Percentiles rank a stretch among this genome's conserved stretches.
Evolutionary conservation across 352 stramenopile species (phyloP).

Genomic region (Globisporangium nunn): DNA sequence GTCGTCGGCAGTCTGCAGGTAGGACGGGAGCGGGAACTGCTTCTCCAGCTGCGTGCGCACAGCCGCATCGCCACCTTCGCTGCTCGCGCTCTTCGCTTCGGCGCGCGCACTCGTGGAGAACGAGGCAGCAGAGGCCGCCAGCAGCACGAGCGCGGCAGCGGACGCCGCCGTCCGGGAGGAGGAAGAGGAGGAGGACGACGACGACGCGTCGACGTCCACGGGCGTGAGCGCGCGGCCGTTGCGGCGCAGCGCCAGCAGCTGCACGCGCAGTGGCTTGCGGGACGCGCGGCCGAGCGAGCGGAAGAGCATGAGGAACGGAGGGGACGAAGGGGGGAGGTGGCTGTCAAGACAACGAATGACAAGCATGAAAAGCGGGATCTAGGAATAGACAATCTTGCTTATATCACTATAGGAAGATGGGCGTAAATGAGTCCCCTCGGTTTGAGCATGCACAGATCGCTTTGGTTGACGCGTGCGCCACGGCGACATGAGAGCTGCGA

Average conservation of each 20-base stretch:
- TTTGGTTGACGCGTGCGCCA: too few relatives aligned
- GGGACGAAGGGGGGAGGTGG: not conserved
- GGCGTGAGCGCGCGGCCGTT: constrained; percentile 12
- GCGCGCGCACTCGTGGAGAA: constrained; percentile 16
- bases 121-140: not conserved
- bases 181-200: not conserved
- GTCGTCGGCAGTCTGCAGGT: constrained; percentile 44
- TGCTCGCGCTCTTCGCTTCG: not conserved
- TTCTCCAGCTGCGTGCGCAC: constrained; percentile 6
- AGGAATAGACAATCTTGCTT: too few relatives aligned
- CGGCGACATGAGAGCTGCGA: too few relatives aligned
- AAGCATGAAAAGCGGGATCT: too few relatives aligned
- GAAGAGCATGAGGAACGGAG: constrained; percentile 11
- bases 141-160: constrained; percentile 1
- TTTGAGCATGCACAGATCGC: too few relatives aligned
- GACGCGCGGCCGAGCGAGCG: constrained; percentile 15
- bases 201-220: constrained; percentile 7
- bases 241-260: constrained; percentile 10
- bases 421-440: too few relatives aligned
- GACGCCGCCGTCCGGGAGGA: constrained; percentile 1
- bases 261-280: constrained; percentile 16
- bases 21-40: constrained; percentile 19
- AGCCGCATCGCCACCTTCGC: not conserved
- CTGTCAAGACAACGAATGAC: too few relatives aligned
- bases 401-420: too few relatives aligned